phyloP scores from a whole-genome alignment of 495 filamentous ascomycete genomes.

The Aspergillus sclerotioniger region DNA sequence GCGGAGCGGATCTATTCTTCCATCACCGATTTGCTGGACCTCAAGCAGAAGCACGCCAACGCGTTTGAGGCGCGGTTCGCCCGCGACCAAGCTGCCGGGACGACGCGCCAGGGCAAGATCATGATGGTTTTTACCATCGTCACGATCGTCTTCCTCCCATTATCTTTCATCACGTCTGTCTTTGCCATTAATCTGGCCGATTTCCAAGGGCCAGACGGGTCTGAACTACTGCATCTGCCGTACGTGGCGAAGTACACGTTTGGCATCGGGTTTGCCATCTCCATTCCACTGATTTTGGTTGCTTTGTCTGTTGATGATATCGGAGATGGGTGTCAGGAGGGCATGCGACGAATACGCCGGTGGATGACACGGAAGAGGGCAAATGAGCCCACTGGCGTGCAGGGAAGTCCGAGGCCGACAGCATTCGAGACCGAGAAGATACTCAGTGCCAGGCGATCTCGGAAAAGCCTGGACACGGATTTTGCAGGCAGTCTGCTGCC shows the following conservation, averaged over 20 bases:
- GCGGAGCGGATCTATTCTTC: slow-evolving; percentile 62
- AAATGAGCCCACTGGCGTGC: slow-evolving; percentile 4
- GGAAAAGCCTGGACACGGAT: slow-evolving; percentile 30
- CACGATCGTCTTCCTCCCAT: slow-evolving; percentile 65
- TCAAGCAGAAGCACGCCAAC: slow-evolving; percentile 69
- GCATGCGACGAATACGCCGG: slow-evolving; percentile 21
- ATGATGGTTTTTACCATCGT: slow-evolving; percentile 76
- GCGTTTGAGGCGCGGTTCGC: slow-evolving; percentile 68
- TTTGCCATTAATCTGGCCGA: slow-evolving; percentile 64
- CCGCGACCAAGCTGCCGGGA: slow-evolving; percentile 62
- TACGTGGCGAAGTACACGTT: slow-evolving; percentile 67
- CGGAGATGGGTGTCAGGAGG: slow-evolving; percentile 37
- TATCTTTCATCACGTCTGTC: slow-evolving; percentile 66
- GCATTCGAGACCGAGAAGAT: slow-evolving; percentile 34
- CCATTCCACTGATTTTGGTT: slow-evolving; percentile 58
- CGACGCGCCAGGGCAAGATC: slow-evolving; percentile 65
- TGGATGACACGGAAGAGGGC: slow-evolving; percentile 21
- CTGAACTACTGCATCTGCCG: slow-evolving; percentile 40
- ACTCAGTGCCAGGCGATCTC: slow-evolving; percentile 26
- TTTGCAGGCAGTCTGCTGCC: slow-evolving; percentile 34
- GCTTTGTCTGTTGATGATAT: slow-evolving; percentile 60
- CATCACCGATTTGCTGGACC: slow-evolving; percentile 60
- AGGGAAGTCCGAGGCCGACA: background rate
- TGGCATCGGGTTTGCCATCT: slow-evolving; percentile 65
- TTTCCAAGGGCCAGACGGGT: slow-evolving; percentile 37